Conservation (phyloP, 768 basidiomycete species). For the Rubroboletus satanas region DNA sequence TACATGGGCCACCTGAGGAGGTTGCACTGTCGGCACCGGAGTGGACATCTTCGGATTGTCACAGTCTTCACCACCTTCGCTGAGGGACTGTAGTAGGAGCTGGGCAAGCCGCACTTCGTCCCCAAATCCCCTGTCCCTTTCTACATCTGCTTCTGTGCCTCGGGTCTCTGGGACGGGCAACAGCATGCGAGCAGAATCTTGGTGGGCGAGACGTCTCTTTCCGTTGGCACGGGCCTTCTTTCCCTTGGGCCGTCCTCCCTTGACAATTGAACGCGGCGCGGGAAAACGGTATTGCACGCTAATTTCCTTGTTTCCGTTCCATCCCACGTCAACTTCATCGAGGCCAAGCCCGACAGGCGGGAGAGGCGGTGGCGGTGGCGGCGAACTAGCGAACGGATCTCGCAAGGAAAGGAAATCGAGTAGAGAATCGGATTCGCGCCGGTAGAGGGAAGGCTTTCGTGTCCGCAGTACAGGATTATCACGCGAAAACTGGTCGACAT, state of each 20-base stretch:
- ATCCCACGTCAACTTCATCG: slow-evolving; percentile 28
- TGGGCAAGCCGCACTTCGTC: slow-evolving; percentile 30
- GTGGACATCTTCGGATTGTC: background rate
- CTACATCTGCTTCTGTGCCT: slow-evolving; percentile 14
- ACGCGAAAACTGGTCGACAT: background rate
- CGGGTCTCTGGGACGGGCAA: slow-evolving; percentile 22
- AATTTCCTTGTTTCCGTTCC: slow-evolving; percentile 24
- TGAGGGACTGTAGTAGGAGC: slow-evolving; percentile 29
- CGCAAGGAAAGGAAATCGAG: slow-evolving; percentile 34
- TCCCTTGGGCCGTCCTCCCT: slow-evolving; percentile 18
- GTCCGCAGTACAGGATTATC: slow-evolving; percentile 2
- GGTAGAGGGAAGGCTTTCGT: slow-evolving; percentile 20
- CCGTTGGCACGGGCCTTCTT: slow-evolving; percentile 17
- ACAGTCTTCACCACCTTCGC: slow-evolving; percentile 6
- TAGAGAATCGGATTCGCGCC: slow-evolving; percentile 24
- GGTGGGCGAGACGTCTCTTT: slow-evolving; percentile 21
- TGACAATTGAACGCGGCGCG: slow-evolving; percentile 30
- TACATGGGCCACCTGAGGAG: slow-evolving; percentile 19
- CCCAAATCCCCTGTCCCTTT: slow-evolving; percentile 21
- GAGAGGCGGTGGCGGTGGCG: slow-evolving; percentile 31
- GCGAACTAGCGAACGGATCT: slow-evolving; percentile 32
- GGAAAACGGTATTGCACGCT: slow-evolving; percentile 31
- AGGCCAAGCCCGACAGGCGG: slow-evolving; percentile 27
- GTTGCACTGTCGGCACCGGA: slow-evolving; percentile 5
- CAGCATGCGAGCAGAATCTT: slow-evolving; percentile 27